Evolutionary conservation across 306 rosid species (phyloP), one percentile per base, ranked within the genome.

Genomic region (Canavalia gladiata): DNA sequence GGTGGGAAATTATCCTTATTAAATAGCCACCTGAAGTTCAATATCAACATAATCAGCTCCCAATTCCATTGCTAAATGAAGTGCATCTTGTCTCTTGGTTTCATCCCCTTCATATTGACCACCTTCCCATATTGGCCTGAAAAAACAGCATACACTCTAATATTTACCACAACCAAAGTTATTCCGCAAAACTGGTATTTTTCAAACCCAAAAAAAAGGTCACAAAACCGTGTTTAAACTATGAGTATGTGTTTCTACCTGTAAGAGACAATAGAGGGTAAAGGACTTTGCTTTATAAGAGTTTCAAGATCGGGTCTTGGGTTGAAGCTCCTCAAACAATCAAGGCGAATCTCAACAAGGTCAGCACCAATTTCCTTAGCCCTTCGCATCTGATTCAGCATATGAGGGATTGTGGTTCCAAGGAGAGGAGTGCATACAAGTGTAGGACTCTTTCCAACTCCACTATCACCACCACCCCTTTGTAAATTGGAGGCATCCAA

Each of bases 61-160:
- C 49, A 83, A 52, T 76, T 86, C 87, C 83, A 86, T 83, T 9
- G 89, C 89, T 54, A 76, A 56, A 37, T 87, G 70, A 80, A 86
- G 89, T 13, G 77, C 83, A 69, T 80, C 77, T 51, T 78, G 85
- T 45, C 89, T 68, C 85, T 83, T 80, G 35, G 64, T 64, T 76
- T 86, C 89, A 80, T 86, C 87, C 7, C 87, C 89, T 80, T 86
- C 87, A 57, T 86, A 86, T 49, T 76, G 77, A 50, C 89, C 89
- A 5, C 89, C 87, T 80, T 86, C 87, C 87, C 89, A 80, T 47
- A 65, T 74, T 49, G 87, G 89, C 62, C 87, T 83, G 83, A 49
- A 76, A 76, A 58, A 41, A 8, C 1, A 42, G 6, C 5, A 3
- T 4, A 52, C 28, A 52, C 28, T 13, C 3, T 2, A 52, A 13